Evolutionary conservation across 495 filamentous ascomycete genomes (phyloP), one percentile per base, ranked within the genome.

Genomic region (Penicillium bialowiezense): DNA sequence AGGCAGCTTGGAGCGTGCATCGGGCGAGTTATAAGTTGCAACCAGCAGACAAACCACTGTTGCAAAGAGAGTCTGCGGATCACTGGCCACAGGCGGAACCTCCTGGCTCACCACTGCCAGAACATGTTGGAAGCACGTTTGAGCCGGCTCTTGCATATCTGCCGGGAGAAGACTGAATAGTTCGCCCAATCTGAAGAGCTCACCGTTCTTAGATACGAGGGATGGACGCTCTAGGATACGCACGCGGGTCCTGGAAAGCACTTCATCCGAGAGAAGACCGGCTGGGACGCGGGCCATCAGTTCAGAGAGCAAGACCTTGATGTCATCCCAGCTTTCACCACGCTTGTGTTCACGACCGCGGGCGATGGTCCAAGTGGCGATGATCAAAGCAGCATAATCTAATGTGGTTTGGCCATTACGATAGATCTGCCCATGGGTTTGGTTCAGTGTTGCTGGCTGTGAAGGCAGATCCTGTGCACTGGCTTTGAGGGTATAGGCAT

Each of bases 351-450:
- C 55, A 8, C 64, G 58, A 0, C 70, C 69, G 6, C 69, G 67
- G 6, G 55, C 48, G 14, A 76, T 51, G 3, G 65, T 66, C 70
- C 70, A 76, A 14, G 69, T 55, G 0, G 68, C 68, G 23, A 76
- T 62, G 21, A 74, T 53, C 13, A 73, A 51, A 0, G 73, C 73
- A n/a, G 67, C 60, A 45, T 71, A 58, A 8, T 72, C 72, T 12
- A 76, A 44, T 28, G 51, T 51, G 19, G 72, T 67, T 39, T 69
- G 73, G 14, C 71, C 63, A 17, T 75, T 63, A 17, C 73, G 69
- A 54, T 74, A 76, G n/a, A 69, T 53, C 20, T 73, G 65, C 2
- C 67, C 68, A 44, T 70, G 69, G 0, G 38, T 67, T 35, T 75
- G 73, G 33, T 73, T 75, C 33, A 73, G 49, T 32, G 68, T 75